Evolutionary conservation across 1,284 basidiomycete genomes (phyloP), one percentile per base, ranked within the genome.

Genomic region (Chalciporus piperatoides): DNA sequence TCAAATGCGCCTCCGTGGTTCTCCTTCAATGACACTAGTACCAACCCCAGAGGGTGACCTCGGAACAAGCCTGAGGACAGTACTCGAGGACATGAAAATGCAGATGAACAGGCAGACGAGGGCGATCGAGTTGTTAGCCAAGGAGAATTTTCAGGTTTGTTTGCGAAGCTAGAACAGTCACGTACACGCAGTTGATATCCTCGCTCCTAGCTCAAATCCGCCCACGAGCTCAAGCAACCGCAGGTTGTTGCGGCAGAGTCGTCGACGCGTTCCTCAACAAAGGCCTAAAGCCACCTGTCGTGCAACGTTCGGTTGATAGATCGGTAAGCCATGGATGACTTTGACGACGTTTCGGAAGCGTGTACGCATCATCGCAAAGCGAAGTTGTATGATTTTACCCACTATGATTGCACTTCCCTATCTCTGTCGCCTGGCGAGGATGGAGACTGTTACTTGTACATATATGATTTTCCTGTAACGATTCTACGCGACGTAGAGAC

Each of bases 51-150:
- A 66, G 28, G 56, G 39, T 27, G 56, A 52, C 21, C 46, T 62
- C 15, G 66, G 62, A 19, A 48, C 39, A 37, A 59, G 57, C 35
- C 36, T 69, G 32, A 65, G 50, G 38, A 49, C 53, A 44, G 53
- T 60, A 36, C 61, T 71, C 17, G 64, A 64, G 49, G 59, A 55
- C 27, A 62, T 68, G 64, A 69, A 61, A 48, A 44, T 49, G 44
- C 60, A 68, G 36, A 70, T 68, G 64, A 57, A 65, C 37, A 58
- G 59, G 45, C 65, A 68, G 44, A 63, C 60, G 2, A 56, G 59
- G 45, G 62, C 65, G 9, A 57, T 68, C 7, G 64, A 69, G 25
- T 15, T 53, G 33, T 44, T 68, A 4, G 55, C 61, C 7, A 66
- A 64, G 41, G 68, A 68, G 44, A 71, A 71, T 40, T 38, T 40